phyloP scores from a whole-genome alignment of 2,329 filamentous ascomycete species.

The Claviceps arundinis region DNA sequence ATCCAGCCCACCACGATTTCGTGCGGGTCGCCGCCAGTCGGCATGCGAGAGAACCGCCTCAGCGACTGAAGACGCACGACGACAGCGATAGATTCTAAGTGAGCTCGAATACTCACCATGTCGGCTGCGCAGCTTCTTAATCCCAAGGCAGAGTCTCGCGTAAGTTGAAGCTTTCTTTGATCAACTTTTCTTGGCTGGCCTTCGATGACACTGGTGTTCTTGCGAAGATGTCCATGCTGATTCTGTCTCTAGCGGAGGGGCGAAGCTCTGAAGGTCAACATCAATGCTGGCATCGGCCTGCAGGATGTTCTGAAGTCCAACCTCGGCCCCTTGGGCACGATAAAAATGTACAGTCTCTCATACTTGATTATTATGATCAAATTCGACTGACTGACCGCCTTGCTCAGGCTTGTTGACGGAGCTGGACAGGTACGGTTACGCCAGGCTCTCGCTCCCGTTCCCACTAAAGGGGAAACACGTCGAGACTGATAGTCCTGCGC shows the following conservation, averaged over 20 bases:
- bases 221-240: conserved; percentile 12
- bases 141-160: conserved; percentile 95
- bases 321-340: conserved; percentile 80
- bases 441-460: conserved; percentile 13
- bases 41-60: conserved; percentile 16
- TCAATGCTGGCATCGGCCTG: conserved; percentile 84
- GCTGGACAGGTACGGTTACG: conserved; percentile 45
- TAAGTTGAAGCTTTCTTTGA: conserved; percentile 31
- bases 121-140: conserved; percentile 97
- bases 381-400: not conserved
- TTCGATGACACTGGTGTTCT: not conserved
- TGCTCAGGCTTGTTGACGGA: conserved; percentile 51
- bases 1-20: conserved; percentile 15
- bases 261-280: conserved; percentile 94
- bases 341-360: conserved; percentile 63
- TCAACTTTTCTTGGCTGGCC: not conserved
- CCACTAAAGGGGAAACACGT: conserved; percentile 13
- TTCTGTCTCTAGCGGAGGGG: conserved; percentile 59
- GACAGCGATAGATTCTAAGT: conserved; percentile 5
- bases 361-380: not conserved
- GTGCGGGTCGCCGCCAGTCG: conserved; percentile 16
- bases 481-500: conserved; percentile 14
- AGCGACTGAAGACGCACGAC: conserved; percentile 7
- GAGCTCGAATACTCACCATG: conserved; percentile 40
- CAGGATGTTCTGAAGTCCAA: conserved; percentile 95